A percentile compares a stretch with the other conserved stretches of the same genome.
Evolutionary conservation across 495 filamentous ascomycete genomes (phyloP).

Genomic region (Penicillium antarcticum): DNA sequence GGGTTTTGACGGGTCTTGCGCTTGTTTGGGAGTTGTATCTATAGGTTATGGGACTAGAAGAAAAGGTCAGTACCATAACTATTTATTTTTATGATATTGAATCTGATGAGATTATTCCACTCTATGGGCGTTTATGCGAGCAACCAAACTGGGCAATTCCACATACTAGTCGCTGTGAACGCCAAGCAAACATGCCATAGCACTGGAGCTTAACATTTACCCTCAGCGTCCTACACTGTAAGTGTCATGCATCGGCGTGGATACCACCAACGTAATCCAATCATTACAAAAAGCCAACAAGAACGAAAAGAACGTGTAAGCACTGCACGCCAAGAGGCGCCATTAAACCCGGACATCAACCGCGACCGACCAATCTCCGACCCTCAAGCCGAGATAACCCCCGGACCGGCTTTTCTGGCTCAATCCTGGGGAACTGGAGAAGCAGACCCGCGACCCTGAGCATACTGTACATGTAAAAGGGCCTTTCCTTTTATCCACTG

Average conservation of each 20-base stretch:
- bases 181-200: too few relatives aligned
- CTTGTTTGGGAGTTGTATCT: constrained; percentile 11
- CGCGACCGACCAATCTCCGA: background rate
- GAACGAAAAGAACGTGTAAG: background rate
- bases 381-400: background rate
- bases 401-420: background rate
- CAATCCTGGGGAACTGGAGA: background rate
- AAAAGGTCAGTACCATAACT: background rate
- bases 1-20: constrained; percentile 7
- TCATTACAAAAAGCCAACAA: background rate
- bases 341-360: background rate
- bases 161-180: too few relatives aligned
- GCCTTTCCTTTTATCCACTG: background rate
- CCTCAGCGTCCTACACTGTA: too few relatives aligned
- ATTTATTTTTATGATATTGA: background rate
- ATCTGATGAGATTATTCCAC: background rate
- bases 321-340: background rate
- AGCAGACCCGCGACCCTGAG: background rate
- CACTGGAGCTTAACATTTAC: too few relatives aligned
- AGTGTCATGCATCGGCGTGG: too few relatives aligned
- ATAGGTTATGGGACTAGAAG: background rate
- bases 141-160: too few relatives aligned
- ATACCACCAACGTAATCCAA: too few relatives aligned
- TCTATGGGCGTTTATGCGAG: too few relatives aligned
- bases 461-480: background rate